Evolutionary conservation across 208 protist genomes (phyloP).

Genomic region (Leishmania lainsoni): DNA sequence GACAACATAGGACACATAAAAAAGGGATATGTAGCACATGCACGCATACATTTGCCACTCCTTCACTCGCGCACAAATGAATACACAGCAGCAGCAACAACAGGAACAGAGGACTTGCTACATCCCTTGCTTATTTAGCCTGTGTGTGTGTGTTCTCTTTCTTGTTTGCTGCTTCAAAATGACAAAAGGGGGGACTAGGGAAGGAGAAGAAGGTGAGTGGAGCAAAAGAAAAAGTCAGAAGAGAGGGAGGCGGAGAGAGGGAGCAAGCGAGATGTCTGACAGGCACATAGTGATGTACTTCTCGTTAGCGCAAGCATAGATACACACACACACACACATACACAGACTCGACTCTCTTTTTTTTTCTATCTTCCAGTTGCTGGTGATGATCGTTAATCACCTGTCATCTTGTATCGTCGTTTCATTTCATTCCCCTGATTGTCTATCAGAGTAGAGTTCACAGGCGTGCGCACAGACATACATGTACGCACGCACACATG

Average conservation of each 20-base stretch:
- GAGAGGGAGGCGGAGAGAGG: neutral
- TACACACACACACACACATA: neutral
- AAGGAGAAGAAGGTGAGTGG: neutral
- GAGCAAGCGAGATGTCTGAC: neutral
- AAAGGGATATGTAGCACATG: neutral
- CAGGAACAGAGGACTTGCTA: neutral
- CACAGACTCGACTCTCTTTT: neutral
- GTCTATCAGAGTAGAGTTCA: neutral
- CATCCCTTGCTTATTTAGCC: too few relatives aligned
- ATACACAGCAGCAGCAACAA: neutral
- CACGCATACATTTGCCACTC: neutral
- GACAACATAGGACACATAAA: neutral
- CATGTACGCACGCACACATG: neutral
- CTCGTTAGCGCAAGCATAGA: neutral
- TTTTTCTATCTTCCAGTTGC: neutral
- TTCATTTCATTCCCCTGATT: neutral
- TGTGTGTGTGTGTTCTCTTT: neutral
- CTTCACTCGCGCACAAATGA: neutral
- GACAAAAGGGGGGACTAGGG: neutral
- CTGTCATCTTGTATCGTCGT: neutral
- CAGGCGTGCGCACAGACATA: neutral
- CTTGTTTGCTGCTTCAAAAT: neutral
- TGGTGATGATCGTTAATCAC: neutral
- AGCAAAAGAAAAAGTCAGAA: neutral
- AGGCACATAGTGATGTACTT: neutral